phyloP scores from a whole-genome alignment of 2,329 filamentous ascomycete genomes.

The Dichotomopilus funicola region DNA sequence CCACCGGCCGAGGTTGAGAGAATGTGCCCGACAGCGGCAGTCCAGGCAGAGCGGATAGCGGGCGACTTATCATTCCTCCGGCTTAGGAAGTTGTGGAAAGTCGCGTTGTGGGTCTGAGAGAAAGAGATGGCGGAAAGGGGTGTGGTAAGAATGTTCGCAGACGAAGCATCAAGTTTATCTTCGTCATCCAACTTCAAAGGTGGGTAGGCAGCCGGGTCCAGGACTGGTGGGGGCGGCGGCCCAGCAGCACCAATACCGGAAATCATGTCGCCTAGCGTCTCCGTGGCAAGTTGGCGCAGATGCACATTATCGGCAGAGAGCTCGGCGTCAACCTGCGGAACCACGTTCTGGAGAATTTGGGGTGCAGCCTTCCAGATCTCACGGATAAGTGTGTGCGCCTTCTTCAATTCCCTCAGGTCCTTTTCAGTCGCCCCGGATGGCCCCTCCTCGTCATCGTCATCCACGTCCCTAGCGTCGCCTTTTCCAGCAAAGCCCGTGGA shows the following conservation, averaged over 20 bases:
- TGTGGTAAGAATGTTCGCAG: constrained; percentile 63
- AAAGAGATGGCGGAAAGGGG: constrained; percentile 87
- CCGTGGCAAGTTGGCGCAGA: constrained; percentile 78
- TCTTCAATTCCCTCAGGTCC: constrained; percentile 79
- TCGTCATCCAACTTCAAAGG: constrained; percentile 60
- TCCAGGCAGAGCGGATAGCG: constrained; percentile 79
- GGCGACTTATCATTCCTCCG: constrained; percentile 81
- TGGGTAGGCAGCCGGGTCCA: constrained; percentile 84
- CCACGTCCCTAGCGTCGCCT: constrained; percentile 50
- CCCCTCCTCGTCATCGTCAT: constrained; percentile 58
- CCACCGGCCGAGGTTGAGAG: constrained; percentile 86
- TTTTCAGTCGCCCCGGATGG: constrained; percentile 65
- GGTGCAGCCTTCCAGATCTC: constrained; percentile 93
- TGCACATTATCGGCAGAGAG: constrained; percentile 83
- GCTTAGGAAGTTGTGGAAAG: constrained; percentile 79
- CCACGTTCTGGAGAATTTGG: constrained; percentile 81
- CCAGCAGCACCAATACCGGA: constrained; percentile 89
- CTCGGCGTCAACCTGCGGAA: constrained; percentile 89
- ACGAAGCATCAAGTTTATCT: constrained; percentile 37
- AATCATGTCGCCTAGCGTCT: constrained; percentile 92
- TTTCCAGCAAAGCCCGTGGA: constrained; percentile 57
- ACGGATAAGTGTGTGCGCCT: constrained; percentile 81
- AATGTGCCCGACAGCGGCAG: constrained; percentile 75
- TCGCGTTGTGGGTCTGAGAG: constrained; percentile 67
- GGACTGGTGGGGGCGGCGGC: constrained; percentile 61